Evolutionary conservation across 768 basidiomycete species (phyloP).

Genomic region (Mycena venus): DNA sequence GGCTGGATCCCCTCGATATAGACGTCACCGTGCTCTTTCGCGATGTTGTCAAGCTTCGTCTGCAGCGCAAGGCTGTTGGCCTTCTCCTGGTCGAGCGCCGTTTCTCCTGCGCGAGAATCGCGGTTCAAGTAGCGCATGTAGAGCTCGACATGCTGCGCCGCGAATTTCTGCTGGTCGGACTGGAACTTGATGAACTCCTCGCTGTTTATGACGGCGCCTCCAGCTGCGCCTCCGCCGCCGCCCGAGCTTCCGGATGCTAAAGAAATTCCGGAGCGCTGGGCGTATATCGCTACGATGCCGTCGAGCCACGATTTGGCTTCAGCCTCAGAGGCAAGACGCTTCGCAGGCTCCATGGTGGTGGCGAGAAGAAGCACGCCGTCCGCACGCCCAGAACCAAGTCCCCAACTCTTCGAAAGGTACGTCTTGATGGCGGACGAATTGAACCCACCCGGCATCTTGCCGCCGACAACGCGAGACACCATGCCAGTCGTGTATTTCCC

Average conservation of each 20-base stretch:
- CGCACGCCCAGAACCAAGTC: slow-evolving; percentile 89
- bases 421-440: slow-evolving; percentile 92
- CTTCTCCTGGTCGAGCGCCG: slow-evolving; percentile 90
- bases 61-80: slow-evolving; percentile 80
- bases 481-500: slow-evolving; percentile 96
- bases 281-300: slow-evolving; percentile 84
- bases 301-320: slow-evolving; percentile 98
- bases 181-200: slow-evolving; percentile 99
- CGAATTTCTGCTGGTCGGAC: slow-evolving; percentile 92
- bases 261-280: slow-evolving; percentile 89
- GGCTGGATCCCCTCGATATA: slow-evolving; percentile 98
- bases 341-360: slow-evolving; percentile 93
- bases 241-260: slow-evolving; percentile 77
- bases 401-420: slow-evolving; percentile 94
- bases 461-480: slow-evolving; percentile 90
- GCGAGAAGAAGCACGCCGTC: slow-evolving; percentile 93
- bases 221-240: slow-evolving; percentile 71
- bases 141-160: slow-evolving; percentile 92
- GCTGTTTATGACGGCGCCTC: slow-evolving; percentile 95
- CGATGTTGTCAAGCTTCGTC: slow-evolving; percentile 88
- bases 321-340: slow-evolving; percentile 90
- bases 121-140: slow-evolving; percentile 97
- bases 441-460: slow-evolving; percentile 99
- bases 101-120: slow-evolving; percentile 93
- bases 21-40: slow-evolving; percentile 91